A percentile compares a stretch with the other conserved stretches of the same genome.
phyloP scores from a whole-genome alignment of 495 filamentous ascomycete species.

The Xylaria acuta region DNA sequence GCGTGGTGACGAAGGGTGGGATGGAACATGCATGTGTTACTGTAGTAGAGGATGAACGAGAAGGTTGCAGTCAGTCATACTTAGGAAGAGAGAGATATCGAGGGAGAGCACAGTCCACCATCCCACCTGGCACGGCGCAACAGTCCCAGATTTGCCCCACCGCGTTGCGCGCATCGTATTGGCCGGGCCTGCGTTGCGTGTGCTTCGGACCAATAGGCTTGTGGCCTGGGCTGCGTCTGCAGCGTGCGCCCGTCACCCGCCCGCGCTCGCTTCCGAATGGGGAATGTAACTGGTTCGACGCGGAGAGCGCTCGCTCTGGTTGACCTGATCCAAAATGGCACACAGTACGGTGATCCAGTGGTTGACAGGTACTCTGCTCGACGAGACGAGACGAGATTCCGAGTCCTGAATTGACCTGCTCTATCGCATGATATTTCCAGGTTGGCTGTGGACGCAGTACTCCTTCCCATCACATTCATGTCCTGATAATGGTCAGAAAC shows the following conservation, averaged over 20 bases:
- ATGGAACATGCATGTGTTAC: background rate
- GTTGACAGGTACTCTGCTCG: background rate
- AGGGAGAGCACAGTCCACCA: background rate
- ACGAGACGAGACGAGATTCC: background rate
- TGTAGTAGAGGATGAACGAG: background rate
- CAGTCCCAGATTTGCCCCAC: background rate
- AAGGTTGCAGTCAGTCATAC: background rate
- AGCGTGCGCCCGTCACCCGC: conserved; percentile 15
- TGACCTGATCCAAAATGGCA: background rate
- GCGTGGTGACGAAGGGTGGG: background rate
- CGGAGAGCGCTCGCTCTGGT: conserved; percentile 1
- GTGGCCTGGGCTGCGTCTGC: background rate
- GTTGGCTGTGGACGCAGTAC: background rate
- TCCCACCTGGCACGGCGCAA: background rate
- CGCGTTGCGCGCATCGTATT: background rate
- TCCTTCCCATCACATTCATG: background rate
- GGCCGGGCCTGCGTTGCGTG: background rate
- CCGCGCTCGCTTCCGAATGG: background rate
- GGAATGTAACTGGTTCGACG: conserved; percentile 1
- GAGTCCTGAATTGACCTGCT: conserved; percentile 1
- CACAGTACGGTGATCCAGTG: conserved; percentile 2
- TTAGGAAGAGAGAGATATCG: background rate
- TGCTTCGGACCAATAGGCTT: conserved; percentile 8
- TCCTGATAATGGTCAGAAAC: background rate
- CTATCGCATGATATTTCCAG: background rate